Base-by-base conservation (phyloP, 257 asterid genomes). In the Primulina huaijiensis region DNA sequence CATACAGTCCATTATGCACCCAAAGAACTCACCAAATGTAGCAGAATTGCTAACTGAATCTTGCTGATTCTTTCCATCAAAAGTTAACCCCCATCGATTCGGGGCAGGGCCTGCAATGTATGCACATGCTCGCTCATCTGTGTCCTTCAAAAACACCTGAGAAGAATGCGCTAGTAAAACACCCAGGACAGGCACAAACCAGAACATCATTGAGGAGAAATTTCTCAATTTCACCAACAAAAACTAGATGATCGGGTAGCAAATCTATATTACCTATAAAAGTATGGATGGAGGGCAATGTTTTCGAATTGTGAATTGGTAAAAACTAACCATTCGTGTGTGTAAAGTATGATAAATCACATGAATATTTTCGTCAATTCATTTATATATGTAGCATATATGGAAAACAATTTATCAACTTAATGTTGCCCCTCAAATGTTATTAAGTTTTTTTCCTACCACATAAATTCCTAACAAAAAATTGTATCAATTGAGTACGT, bases 61-160 rank as follows among this genome's bases (percentile, higher is more conserved):
- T 52, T 84, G 83, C 74, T 89, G 97, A 77, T 94, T 87, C 68
- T 80, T 82, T 71, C 98, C 99, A 74, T 91, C 93, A 53, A 83
- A 85, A 75, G 89, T 82, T 75, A 84, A 89, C 70, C 99, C 99
- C 99, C 99, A 94, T 31, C 99, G 99, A 73, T 89, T 89, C 71
- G 99, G 99, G 55, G 99, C 99, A 75, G 98, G 97, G 63, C 99
- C 99, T 4, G 99, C 98, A 77, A 94, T 76, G 79, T 91, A 94
- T n/a, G 99, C 99, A 81, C 99, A 94, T 62, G 99, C 99, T 76
- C 99, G 84, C 85, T 91, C 97, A 82, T 94, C 99, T 55, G 99
- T 94, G 80, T 91, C 99, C 88, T 94, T 89, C 80, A 94, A 78
- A 72, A 88, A 92, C 65, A 94, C 97, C 98, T 94, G 89, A 33